phyloP scores from a whole-genome alignment of 352 stramenopile species.

The Pythium phragmitis region DNA sequence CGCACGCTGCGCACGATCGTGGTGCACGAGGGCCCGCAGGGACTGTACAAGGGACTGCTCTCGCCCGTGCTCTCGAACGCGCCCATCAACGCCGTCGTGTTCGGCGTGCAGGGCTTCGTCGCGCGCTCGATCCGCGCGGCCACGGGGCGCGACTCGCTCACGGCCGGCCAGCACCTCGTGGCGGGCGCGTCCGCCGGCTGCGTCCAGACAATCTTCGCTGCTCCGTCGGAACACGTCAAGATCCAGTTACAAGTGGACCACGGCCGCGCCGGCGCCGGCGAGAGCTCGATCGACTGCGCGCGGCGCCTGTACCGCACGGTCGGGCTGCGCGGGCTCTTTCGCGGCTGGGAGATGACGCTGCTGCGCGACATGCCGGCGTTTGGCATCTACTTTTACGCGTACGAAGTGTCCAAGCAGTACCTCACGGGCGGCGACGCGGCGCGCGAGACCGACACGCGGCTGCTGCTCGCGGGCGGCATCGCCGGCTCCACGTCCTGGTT shows the following conservation, averaged over 20 bases:
- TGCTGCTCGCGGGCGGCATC: conserved; percentile 73
- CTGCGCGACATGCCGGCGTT: conserved; percentile 78
- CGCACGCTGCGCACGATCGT: conserved; percentile 54
- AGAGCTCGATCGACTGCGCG: conserved; percentile 57
- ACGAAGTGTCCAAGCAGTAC: conserved; percentile 62
- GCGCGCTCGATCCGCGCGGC: conserved; percentile 45
- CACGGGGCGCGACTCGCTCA: conserved; percentile 31
- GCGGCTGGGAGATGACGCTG: conserved; percentile 69
- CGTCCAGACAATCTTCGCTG: conserved; percentile 70
- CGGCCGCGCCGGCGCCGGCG: conserved; percentile 28
- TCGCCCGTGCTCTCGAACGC: conserved; percentile 82
- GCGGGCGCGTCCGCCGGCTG: conserved; percentile 59
- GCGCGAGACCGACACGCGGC: conserved; percentile 64
- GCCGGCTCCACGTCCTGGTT: conserved; percentile 80
- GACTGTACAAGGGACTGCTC: conserved; percentile 73
- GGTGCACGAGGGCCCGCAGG: conserved; percentile 51
- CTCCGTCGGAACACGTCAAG: conserved; percentile 79
- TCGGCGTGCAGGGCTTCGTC: conserved; percentile 69
- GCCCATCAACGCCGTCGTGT: conserved; percentile 84
- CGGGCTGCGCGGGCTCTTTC: conserved; percentile 52
- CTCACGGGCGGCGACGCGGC: conserved; percentile 51
- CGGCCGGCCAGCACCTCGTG: conserved; percentile 48
- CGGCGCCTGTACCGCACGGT: conserved; percentile 37
- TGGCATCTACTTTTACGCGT: conserved; percentile 79
- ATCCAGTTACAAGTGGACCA: conserved; percentile 80